Evolutionary conservation across 2,329 filamentous ascomycete species (phyloP).

Genomic region (Epichloe sp.): DNA sequence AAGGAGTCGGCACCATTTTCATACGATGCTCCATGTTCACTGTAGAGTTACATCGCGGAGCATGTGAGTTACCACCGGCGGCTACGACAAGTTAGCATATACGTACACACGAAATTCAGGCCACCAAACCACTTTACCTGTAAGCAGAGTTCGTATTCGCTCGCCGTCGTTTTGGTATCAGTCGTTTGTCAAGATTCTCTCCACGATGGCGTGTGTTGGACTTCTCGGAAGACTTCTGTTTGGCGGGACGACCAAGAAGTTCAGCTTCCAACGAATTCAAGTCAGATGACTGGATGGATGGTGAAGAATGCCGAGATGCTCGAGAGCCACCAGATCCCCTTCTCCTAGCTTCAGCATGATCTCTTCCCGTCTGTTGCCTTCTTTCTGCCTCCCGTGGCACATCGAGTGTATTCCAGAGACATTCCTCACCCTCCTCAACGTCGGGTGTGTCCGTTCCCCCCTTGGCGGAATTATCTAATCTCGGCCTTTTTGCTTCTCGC

Average conservation of each 20-base stretch:
- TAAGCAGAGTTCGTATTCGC: conserved; percentile 25
- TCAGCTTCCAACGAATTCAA: conserved; percentile 26
- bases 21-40: not conserved
- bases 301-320: conserved; percentile 17
- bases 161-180: conserved; percentile 19
- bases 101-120: not conserved
- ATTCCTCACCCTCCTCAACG: conserved; percentile 15
- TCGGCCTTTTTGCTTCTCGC: not conserved
- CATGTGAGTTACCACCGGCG: conserved; percentile 20
- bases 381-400: conserved; percentile 6
- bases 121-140: conserved; percentile 15
- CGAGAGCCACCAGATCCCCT: conserved; percentile 13
- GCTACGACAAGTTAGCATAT: conserved; percentile 11
- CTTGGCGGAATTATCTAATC: not conserved
- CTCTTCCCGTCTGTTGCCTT: conserved; percentile 1
- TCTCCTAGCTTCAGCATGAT: not conserved
- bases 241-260: conserved; percentile 21
- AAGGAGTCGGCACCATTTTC: not conserved
- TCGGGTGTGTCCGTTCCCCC: conserved; percentile 16
- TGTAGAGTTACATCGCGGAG: not conserved
- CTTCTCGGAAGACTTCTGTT: conserved; percentile 17
- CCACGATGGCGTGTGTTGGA: conserved; percentile 10
- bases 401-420: conserved; percentile 4
- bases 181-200: conserved; percentile 7
- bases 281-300: conserved; percentile 22